A percentile compares a stretch with the other conserved stretches of the same genome.
Evolutionary conservation across 2,329 filamentous ascomycete genomes (phyloP).

Genomic region (Claviceps citrina): DNA sequence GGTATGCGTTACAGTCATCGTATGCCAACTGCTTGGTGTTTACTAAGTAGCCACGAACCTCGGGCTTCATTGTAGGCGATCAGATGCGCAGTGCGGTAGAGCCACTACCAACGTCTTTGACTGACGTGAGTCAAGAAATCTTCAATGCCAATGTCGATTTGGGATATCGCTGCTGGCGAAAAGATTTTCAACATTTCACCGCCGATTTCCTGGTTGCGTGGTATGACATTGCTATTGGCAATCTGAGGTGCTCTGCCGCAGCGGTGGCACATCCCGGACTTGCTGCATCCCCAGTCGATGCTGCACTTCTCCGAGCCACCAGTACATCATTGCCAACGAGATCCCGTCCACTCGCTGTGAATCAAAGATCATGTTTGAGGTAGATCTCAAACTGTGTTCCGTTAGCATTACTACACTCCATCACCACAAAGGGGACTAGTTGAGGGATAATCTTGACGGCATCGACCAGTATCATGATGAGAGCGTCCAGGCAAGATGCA

Average conservation of each 20-base stretch:
- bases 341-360: neutral
- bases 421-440: neutral
- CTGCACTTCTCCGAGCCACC: neutral
- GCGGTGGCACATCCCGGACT: slow-evolving; percentile 1
- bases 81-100: neutral
- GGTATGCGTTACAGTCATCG: neutral
- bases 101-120: neutral
- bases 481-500: neutral
- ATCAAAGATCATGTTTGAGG: neutral
- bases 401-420: slow-evolving; percentile 1
- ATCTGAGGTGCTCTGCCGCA: neutral
- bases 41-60: neutral
- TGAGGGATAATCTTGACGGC: neutral
- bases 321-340: neutral
- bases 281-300: neutral
- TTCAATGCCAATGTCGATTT: neutral
- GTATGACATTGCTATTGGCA: neutral
- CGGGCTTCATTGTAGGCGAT: neutral
- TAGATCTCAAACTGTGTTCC: neutral
- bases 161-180: neutral
- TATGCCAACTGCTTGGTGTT: neutral
- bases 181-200: neutral
- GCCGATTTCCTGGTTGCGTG: neutral
- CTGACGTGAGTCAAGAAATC: neutral
- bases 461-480: neutral